Evolutionary conservation across 768 basidiomycete species (phyloP).

Genomic region (Termitomyces sp.): DNA sequence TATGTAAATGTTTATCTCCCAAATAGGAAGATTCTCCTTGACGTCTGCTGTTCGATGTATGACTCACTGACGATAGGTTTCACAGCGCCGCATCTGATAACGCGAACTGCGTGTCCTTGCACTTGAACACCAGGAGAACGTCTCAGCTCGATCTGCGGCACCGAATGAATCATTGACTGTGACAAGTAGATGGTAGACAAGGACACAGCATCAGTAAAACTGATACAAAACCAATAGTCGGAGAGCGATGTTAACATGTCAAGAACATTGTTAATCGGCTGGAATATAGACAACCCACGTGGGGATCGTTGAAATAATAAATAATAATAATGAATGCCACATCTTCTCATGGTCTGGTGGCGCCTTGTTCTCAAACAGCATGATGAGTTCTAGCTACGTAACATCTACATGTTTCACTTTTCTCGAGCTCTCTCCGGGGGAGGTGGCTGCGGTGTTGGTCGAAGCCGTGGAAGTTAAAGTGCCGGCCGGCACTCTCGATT

Average conservation of each 20-base stretch:
- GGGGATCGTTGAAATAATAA: background rate
- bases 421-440: background rate
- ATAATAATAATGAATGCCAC: background rate
- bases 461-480: background rate
- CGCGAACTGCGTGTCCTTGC: slow-evolving; percentile 4
- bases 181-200: slow-evolving; percentile 12
- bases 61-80: background rate
- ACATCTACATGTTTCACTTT: background rate
- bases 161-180: slow-evolving; percentile 6
- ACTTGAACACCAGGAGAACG: background rate
- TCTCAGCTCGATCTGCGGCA: slow-evolving; percentile 7
- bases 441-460: background rate
- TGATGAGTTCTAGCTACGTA: background rate
- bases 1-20: background rate
- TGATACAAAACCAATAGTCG: background rate
- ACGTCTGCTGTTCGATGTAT: slow-evolving; percentile 7
- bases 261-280: background rate
- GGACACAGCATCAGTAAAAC: slow-evolving; percentile 7
- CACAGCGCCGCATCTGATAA: slow-evolving; percentile 6
- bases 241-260: background rate
- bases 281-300: background rate
- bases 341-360: background rate
- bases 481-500: background rate
- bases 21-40: slow-evolving; percentile 1
- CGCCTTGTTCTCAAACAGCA: background rate